A percentile compares a stretch with the other conserved stretches of the same genome.
Conservation (phyloP, 2,329 filamentous ascomycete genomes). For the Ophiostoma himal-ulmi region DNA sequence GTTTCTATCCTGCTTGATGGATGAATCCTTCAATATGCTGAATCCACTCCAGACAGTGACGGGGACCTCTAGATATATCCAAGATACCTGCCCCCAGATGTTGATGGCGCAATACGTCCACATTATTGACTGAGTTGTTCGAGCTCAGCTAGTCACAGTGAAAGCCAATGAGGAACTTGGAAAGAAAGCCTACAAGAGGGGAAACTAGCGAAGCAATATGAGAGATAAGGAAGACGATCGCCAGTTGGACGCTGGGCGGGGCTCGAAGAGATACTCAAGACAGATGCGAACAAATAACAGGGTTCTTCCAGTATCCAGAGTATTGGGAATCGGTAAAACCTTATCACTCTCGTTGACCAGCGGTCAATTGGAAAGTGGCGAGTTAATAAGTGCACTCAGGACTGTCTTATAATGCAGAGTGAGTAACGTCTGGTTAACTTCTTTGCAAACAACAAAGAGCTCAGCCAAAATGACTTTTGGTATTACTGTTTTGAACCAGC, state of each 20-base stretch:
- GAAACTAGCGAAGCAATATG: not conserved
- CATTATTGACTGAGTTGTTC: slow-evolving; percentile 6
- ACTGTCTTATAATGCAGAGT: not conserved
- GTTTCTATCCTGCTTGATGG: no score
- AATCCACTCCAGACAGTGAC: not conserved
- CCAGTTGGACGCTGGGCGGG: not conserved
- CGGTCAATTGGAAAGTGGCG: not conserved
- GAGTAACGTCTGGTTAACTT: not conserved
- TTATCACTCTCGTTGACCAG: not conserved
- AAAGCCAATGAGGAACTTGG: not conserved
- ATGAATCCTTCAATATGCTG: not conserved
- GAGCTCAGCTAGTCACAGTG: not conserved
- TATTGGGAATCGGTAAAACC: not conserved
- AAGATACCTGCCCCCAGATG: not conserved
- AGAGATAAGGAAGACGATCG: not conserved
- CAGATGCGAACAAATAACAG: not conserved
- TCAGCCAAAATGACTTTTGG: not conserved
- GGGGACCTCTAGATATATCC: not conserved
- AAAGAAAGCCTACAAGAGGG: not conserved
- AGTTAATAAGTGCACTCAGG: not conserved
- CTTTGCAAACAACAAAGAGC: not conserved
- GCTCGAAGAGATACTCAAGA: not conserved
- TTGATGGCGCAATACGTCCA: slow-evolving; percentile 17
- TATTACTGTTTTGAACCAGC: not conserved
- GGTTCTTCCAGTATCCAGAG: not conserved